phyloP scores from a whole-genome alignment of 108 stramenopile genomes.

The Cyclostephanos invisitatus region DNA sequence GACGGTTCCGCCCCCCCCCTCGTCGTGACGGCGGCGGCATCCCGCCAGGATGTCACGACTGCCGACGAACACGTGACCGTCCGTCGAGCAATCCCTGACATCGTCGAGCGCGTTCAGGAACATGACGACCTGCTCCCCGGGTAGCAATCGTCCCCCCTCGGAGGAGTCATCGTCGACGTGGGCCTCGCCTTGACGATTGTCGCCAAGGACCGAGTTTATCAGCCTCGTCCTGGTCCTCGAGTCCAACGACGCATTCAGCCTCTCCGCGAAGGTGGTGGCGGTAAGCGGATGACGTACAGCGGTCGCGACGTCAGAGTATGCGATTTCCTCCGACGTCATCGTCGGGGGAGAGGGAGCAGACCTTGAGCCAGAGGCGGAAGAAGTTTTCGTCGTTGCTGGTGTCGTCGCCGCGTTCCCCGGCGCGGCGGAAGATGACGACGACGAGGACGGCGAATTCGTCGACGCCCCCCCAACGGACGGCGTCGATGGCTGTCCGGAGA shows the following conservation, averaged over 20 bases:
- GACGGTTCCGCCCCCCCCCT: background rate
- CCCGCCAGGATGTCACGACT: slow-evolving; percentile 15
- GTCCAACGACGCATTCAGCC: slow-evolving; percentile 32
- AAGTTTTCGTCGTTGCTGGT: background rate
- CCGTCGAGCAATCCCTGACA: slow-evolving; percentile 62
- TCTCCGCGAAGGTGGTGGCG: slow-evolving; percentile 28
- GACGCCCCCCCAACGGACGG: background rate
- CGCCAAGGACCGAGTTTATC: slow-evolving; percentile 13
- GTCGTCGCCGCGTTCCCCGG: background rate
- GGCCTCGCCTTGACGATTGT: no score
- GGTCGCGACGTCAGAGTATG: slow-evolving; percentile 3
- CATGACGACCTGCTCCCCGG: slow-evolving; percentile 82
- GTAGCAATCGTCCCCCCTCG: slow-evolving; percentile 49
- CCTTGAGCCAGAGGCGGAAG: background rate
- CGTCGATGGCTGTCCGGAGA: background rate
- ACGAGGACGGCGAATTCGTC: no score
- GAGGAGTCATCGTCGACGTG: slow-evolving; percentile 28
- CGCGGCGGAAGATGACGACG: background rate
- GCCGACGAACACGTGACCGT: slow-evolving; percentile 26
- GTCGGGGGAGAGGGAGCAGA: background rate
- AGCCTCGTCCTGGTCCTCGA: slow-evolving; percentile 34
- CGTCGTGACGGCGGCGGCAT: background rate
- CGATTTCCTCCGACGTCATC: background rate
- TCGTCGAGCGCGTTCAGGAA: slow-evolving; percentile 70
- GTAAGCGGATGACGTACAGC: background rate